These are phyloP conservation scores for Scheffersomyces lignosus DNA, from an alignment of 805 yeast genomes.

Conservation along the genomic window DNA sequence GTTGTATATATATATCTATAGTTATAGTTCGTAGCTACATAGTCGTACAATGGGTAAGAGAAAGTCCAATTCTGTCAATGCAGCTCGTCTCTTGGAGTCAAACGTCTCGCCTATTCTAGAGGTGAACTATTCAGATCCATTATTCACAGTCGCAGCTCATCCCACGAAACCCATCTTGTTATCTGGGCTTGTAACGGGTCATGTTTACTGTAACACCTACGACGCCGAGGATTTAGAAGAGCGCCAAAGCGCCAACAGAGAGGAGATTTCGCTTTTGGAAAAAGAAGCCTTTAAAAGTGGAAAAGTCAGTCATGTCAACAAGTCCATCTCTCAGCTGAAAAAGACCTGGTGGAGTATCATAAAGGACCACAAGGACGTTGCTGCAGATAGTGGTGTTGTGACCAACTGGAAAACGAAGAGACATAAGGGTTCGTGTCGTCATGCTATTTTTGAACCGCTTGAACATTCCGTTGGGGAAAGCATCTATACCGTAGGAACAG, in stretches of 20 bases:
- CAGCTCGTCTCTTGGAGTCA: conserved; percentile 33
- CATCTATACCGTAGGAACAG: conserved; percentile 75
- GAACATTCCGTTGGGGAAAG: conserved; percentile 45
- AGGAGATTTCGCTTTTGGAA: conserved; percentile 18
- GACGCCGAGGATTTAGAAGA: conserved; percentile 48
- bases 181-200: conserved; percentile 82
- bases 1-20: no score
- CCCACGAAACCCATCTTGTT: conserved; percentile 66
- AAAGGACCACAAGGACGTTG: conserved; percentile 23
- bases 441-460: conserved; percentile 62
- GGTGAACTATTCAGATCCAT: conserved; percentile 53
- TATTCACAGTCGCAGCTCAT: conserved; percentile 78
- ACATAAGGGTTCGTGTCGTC: conserved; percentile 86
- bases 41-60: conserved; percentile 29
- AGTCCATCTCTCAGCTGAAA: conserved; percentile 33
- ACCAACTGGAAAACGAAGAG: conserved; percentile 81
- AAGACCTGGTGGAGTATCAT: conserved; percentile 49
- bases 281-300: conserved; percentile 25
- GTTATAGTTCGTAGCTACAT: no score
- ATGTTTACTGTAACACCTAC: conserved; percentile 62
- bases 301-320: conserved; percentile 18
- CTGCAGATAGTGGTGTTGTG: conserved; percentile 28
- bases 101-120: conserved; percentile 46
- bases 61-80: conserved; percentile 23
- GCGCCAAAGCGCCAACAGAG: conserved; percentile 20